Evolutionary conservation across 2,329 filamentous ascomycete species (phyloP), one percentile per base, ranked within the genome.

Genomic region (Lachnellula cervina): DNA sequence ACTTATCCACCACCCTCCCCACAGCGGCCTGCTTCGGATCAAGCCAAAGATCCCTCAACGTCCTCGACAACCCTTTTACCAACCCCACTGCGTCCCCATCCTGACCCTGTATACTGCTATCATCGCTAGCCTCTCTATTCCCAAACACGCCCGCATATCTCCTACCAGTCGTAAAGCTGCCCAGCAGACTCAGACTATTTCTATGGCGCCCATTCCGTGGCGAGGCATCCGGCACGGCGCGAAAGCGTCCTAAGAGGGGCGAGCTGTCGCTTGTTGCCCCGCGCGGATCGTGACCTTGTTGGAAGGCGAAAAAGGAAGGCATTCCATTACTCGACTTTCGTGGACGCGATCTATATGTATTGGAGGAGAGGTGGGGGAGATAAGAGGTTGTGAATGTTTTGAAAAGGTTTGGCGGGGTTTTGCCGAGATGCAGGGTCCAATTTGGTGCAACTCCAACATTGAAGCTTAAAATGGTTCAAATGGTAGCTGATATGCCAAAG

Each of bases 231-330:
- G 81, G 81, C 17, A 87, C 81, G 57, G 83, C 84, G 59, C 83
- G 81, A 71, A 84, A 87, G 40, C 84, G 81, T 59, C 84, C 84
- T 2, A 87, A 78, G 8, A 86, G 72, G 23, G 84, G 82, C 17
- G 83, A 81, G 43, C 80, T 73, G 65, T 85, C 79, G 63, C 74
- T 74, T 56, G 68, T 70, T 51, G 71, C 70, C 50, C 76, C 73
- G 64, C 75, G 77, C 60, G 81, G 78, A 72, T 87, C 84, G 66
- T 74, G 78, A 69, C 83, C 84, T 66, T 83, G 83, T 60, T 83
- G 83, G 72, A 87, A 87, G 69, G 80, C 77, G 73, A 87, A 87
- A 76, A 86, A 84, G 66, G 78, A 76, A 67, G 83, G 81, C 82
- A 86, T 86, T 65, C 63, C 58, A 63, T 58, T 55, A 50, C 56